These are phyloP conservation scores for Carallia brachiata DNA, from an alignment of 345 rosid genomes.

Conservation along the genomic window DNA sequence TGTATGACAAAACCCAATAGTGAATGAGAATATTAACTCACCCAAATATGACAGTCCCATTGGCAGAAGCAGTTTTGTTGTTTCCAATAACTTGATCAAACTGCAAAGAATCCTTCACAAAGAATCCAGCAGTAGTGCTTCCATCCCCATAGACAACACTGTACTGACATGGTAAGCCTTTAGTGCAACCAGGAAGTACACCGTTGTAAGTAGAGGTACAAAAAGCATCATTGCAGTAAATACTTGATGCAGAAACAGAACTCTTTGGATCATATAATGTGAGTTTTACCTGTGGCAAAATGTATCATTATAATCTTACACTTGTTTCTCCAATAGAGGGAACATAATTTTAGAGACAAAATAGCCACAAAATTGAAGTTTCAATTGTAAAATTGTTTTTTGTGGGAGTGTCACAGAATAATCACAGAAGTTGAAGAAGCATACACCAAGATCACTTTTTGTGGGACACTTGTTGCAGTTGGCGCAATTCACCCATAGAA, in stretches of 20 bases:
- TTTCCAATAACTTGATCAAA: conserved; percentile 55
- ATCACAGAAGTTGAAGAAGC: conserved; percentile 19
- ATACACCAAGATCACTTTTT: conserved; percentile 71
- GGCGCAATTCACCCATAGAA: conserved; percentile 79
- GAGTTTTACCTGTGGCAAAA: conserved; percentile 48
- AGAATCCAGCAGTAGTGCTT: conserved; percentile 69
- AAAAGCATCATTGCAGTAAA: conserved; percentile 55
- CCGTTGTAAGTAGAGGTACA: conserved; percentile 47
- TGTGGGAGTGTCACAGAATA: not conserved
- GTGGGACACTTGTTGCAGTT: conserved; percentile 68
- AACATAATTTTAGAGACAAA: not conserved
- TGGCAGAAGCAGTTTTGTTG: conserved; percentile 39
- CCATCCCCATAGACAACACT: conserved; percentile 74
- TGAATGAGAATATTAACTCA: conserved; percentile 28
- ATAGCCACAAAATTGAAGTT: not conserved
- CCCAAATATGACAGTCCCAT: conserved; percentile 70
- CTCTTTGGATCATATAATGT: conserved; percentile 49
- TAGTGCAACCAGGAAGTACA: conserved; percentile 49
- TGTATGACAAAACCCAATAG: not conserved
- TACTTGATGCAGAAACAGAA: conserved; percentile 44
- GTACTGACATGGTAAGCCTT: conserved; percentile 49
- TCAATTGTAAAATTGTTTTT: not conserved
- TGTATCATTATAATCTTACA: not conserved
- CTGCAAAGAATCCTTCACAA: conserved; percentile 53
- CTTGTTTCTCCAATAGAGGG: not conserved